phyloP scores from a whole-genome alignment of 78 protist genomes.

The Dictyostelium firmibasis region DNA sequence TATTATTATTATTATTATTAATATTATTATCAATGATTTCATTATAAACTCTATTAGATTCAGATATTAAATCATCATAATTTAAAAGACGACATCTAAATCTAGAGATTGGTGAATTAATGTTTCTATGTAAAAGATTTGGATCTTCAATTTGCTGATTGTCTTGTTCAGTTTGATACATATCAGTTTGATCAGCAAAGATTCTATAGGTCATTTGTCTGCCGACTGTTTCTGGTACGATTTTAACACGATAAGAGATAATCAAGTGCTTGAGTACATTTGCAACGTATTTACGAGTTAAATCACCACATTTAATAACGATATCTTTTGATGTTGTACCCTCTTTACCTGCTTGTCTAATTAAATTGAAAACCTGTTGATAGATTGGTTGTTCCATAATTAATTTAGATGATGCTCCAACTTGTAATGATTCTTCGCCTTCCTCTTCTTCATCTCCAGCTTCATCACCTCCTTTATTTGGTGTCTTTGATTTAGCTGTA shows the following conservation, averaged over 20 bases:
- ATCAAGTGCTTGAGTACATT: not conserved
- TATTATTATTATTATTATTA: not conserved
- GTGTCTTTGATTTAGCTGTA: not conserved
- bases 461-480: not conserved
- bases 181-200: not conserved
- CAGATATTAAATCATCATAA: not conserved
- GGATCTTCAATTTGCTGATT: not conserved
- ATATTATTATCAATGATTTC: not conserved
- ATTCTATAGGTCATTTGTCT: conserved; percentile 7
- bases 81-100: not conserved
- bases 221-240: not conserved
- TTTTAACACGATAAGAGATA: not conserved
- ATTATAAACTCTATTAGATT: not conserved
- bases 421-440: not conserved
- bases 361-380: not conserved
- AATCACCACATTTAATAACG: not conserved
- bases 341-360: not conserved
- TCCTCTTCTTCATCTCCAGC: not conserved
- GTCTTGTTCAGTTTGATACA: not conserved
- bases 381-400: not conserved
- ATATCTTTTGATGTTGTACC: conserved; percentile 29
- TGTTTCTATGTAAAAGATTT: not conserved
- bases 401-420: not conserved
- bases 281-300: not conserved
- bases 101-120: not conserved